A percentile compares a stretch with the other conserved stretches of the same genome.
Conservation (phyloP, 345 rosid species). For the Stellera chamaejasme region DNA sequence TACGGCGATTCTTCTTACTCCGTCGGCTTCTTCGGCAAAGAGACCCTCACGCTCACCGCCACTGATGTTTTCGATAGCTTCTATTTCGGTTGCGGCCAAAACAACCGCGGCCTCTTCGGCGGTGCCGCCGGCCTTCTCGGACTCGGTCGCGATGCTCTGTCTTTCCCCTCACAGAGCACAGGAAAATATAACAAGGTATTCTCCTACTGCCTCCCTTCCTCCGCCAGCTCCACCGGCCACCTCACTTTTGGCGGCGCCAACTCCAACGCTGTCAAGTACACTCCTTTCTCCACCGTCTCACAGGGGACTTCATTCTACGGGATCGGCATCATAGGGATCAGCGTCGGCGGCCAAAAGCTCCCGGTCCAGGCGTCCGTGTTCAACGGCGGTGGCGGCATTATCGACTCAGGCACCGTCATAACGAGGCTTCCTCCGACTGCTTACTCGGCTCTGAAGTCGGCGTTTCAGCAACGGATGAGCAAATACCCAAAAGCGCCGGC, state of each 20-base stretch:
- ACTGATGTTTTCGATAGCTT: conserved; percentile 35
- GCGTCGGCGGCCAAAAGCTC: conserved; percentile 43
- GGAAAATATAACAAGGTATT: conserved; percentile 49
- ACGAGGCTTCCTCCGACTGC: conserved; percentile 65
- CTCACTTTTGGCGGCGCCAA: conserved; percentile 54
- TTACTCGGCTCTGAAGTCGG: conserved; percentile 33
- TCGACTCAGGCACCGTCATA: conserved; percentile 91
- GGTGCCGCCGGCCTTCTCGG: conserved; percentile 78
- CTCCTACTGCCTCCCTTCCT: conserved; percentile 84
- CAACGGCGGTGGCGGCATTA: conserved; percentile 43
- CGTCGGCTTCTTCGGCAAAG: conserved; percentile 51
- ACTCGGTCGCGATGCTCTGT: conserved; percentile 63
- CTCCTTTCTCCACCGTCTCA: conserved; percentile 39
- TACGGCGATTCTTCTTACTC: conserved; percentile 80
- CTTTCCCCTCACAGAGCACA: conserved; percentile 62
- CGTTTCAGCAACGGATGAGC: conserved; percentile 46
- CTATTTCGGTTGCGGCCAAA: conserved; percentile 76
- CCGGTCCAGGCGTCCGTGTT: conserved; percentile 40
- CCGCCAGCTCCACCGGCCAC: conserved; percentile 56
- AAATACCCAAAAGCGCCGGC: conserved; percentile 48
- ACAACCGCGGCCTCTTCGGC: conserved; percentile 66
- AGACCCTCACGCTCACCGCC: conserved; percentile 46
- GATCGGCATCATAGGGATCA: conserved; percentile 42
- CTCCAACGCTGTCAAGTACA: conserved; percentile 41
- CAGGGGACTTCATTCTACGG: conserved; percentile 50